These are phyloP conservation scores for Annulohypoxylon maeteangense DNA, from an alignment of 495 filamentous ascomycete genomes.

Conservation along the genomic window DNA sequence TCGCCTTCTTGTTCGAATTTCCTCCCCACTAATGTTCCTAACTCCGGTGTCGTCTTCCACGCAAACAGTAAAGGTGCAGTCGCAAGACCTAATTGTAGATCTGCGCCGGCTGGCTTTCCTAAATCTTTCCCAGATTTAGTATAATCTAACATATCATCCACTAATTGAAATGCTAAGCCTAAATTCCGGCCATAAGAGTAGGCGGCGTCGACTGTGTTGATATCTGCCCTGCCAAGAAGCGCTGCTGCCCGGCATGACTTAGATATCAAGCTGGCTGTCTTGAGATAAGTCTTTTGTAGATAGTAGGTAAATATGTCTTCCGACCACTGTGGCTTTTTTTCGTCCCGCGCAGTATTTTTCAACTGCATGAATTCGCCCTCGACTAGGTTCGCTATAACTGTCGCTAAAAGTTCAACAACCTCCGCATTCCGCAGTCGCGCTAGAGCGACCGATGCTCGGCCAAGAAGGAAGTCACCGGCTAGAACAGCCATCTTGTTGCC, in stretches of 20 bases:
- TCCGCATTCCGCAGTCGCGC: conserved; percentile 91
- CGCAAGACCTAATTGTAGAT: conserved; percentile 91
- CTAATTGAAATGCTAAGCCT: conserved; percentile 95
- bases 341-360: conserved; percentile 92
- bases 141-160: conserved; percentile 98
- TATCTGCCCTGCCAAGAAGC: conserved; percentile 79
- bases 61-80: conserved; percentile 97
- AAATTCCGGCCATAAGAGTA: conserved; percentile 93
- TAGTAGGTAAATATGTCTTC: conserved; percentile 92
- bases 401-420: conserved; percentile 92
- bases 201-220: conserved; percentile 85
- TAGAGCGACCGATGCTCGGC: conserved; percentile 91
- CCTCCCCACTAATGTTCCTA: conserved; percentile 89
- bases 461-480: conserved; percentile 93
- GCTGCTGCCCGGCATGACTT: conserved; percentile 94
- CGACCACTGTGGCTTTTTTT: conserved; percentile 80
- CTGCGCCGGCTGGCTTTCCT: conserved; percentile 94
- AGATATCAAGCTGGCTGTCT: conserved; percentile 93
- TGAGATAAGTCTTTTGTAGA: conserved; percentile 98
- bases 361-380: conserved; percentile 99
- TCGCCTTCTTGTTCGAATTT: conserved; percentile 89
- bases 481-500: conserved; percentile 99
- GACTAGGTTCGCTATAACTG: conserved; percentile 95
- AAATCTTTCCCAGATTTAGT: conserved; percentile 84
- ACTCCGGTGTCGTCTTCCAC: conserved; percentile 87